These are phyloP conservation scores for Nicotiana benthamiana DNA, from an alignment of 257 asterid genomes.

Conservation along the genomic window DNA sequence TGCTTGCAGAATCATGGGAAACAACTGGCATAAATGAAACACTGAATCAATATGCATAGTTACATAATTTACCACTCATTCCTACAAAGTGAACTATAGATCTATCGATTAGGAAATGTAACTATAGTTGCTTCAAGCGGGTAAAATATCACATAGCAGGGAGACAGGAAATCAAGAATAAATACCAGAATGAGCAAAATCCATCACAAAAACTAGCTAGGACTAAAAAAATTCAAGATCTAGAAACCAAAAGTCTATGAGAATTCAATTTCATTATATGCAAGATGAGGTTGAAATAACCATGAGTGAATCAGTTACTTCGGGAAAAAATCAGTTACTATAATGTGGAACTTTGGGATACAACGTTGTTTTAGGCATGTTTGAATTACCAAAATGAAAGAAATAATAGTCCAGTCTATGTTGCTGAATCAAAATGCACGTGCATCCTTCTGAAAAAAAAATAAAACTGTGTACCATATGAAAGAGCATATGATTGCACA, in stretches of 20 bases:
- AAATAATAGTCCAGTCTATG: neutral
- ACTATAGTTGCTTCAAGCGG: neutral
- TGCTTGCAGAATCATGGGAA: conserved; percentile 70
- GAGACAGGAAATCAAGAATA: neutral
- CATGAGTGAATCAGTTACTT: neutral
- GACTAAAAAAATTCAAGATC: neutral
- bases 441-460: neutral
- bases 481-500: neutral
- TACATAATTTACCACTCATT: neutral
- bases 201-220: neutral
- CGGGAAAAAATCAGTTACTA: neutral
- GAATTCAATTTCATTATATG: neutral
- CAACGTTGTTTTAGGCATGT: neutral
- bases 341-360: neutral
- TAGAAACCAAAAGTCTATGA: neutral
- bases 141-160: neutral
- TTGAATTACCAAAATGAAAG: neutral
- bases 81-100: neutral
- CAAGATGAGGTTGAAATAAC: neutral
- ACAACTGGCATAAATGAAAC: conserved; percentile 40
- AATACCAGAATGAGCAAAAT: neutral
- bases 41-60: neutral
- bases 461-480: neutral
- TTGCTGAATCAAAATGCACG: neutral
- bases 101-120: neutral